phyloP scores from a whole-genome alignment of 176 grass and related monocot species.

The Oryza glumipatula region DNA sequence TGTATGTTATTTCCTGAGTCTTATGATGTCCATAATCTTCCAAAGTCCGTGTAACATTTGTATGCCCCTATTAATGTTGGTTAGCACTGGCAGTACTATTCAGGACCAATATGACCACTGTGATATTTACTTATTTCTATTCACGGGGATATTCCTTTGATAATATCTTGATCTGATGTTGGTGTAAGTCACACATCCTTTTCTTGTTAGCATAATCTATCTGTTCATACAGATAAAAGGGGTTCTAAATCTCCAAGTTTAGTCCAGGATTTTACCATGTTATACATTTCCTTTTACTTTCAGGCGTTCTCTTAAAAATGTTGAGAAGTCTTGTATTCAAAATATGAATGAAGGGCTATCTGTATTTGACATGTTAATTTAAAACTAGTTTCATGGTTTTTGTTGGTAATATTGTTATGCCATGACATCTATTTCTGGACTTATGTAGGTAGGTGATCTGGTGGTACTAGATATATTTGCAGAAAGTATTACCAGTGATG shows the following conservation, averaged over 20 bases:
- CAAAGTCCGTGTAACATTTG: not conserved
- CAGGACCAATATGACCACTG: not conserved
- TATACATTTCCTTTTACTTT: not conserved
- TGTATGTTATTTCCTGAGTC: not conserved
- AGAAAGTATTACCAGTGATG: conserved; percentile 69
- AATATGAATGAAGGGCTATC: conserved; percentile 1
- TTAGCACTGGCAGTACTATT: not conserved
- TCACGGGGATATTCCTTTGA: not conserved
- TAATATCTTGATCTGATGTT: not conserved
- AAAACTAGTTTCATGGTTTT: conserved; percentile 7
- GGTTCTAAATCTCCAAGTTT: not conserved
- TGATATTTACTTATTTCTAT: conserved; percentile 16
- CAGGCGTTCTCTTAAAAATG: conserved; percentile 1
- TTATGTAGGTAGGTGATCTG: conserved; percentile 70
- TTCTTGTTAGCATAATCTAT: conserved; percentile 21
- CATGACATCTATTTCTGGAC: conserved; percentile 34
- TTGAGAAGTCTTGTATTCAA: not conserved
- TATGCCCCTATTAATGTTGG: not conserved
- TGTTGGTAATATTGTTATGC: conserved; percentile 1
- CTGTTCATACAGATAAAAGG: not conserved
- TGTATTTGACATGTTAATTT: conserved; percentile 29
- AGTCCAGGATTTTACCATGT: not conserved
- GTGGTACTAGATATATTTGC: conserved; percentile 92
- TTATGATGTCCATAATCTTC: not conserved
- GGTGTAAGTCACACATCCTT: not conserved